phyloP scores from a whole-genome alignment of 352 stramenopile genomes.

The Stramenopiles sp. region DNA sequence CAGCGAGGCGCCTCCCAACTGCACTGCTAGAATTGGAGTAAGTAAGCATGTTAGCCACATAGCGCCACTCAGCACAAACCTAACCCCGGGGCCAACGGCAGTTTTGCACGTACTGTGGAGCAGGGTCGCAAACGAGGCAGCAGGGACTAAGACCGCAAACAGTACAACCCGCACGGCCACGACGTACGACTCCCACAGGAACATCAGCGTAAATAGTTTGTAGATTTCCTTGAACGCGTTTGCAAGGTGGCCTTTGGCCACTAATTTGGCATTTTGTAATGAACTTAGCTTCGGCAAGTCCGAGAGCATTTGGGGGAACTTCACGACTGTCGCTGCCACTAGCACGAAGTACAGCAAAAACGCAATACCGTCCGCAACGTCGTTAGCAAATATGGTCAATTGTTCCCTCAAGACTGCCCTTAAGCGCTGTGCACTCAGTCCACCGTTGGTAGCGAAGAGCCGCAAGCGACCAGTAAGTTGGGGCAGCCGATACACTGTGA shows the following conservation, averaged over 20 bases:
- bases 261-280: background rate
- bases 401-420: background rate
- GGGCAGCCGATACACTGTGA: background rate
- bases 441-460: background rate
- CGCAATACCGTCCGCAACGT: background rate
- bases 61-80: background rate
- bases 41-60: background rate
- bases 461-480: background rate
- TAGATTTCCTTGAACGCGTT: background rate
- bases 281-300: background rate
- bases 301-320: background rate
- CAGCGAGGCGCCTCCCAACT: background rate
- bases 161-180: background rate
- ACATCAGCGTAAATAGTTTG: background rate
- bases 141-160: background rate
- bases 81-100: background rate
- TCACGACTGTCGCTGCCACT: background rate
- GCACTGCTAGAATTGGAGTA: background rate
- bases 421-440: background rate
- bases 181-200: background rate
- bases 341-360: background rate
- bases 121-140: background rate
- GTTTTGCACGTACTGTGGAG: background rate
- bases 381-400: background rate
- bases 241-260: background rate